Conservation (phyloP, 2,329 filamentous ascomycete genomes). For the Alternaria triticimaculans region DNA sequence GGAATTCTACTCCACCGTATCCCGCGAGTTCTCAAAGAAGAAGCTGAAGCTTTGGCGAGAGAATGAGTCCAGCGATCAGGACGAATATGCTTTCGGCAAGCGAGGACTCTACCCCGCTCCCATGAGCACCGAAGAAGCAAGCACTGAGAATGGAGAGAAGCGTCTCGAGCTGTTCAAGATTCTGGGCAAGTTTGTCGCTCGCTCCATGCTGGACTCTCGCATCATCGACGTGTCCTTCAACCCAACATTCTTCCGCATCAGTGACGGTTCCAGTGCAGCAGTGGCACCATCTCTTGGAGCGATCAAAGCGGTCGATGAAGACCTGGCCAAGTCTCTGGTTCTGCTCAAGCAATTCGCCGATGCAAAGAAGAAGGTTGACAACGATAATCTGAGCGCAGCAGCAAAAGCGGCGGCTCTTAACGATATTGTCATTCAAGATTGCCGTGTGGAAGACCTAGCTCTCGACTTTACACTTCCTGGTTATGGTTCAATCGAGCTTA, state of each 20-base stretch:
- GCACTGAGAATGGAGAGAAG: constrained; percentile 80
- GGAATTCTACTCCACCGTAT: constrained; percentile 97
- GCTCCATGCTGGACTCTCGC: constrained; percentile 96
- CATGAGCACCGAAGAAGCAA: constrained; percentile 78
- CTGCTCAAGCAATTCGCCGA: constrained; percentile 85
- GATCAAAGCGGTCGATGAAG: constrained; percentile 86
- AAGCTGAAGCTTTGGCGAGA: constrained; percentile 97
- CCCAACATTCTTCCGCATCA: constrained; percentile 95
- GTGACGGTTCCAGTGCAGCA: constrained; percentile 66
- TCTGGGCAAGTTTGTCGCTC: constrained; percentile 94
- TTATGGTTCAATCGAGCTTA: constrained; percentile 81
- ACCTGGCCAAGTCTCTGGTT: constrained; percentile 83
- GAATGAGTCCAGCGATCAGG: constrained; percentile 73
- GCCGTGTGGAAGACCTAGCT: constrained; percentile 82
- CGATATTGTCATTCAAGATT: constrained; percentile 75
- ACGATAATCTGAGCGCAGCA: constrained; percentile 67
- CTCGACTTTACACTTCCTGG: constrained; percentile 96
- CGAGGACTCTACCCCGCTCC: constrained; percentile 91
- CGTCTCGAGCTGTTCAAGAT: constrained; percentile 89
- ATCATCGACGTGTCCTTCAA: constrained; percentile 99
- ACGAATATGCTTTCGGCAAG: constrained; percentile 84
- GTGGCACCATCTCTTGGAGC: constrained; percentile 87
- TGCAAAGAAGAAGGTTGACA: constrained; percentile 82
- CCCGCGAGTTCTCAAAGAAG: constrained; percentile 96
- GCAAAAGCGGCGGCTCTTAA: constrained; percentile 76